These are phyloP conservation scores for Neurospora sp. DNA, from an alignment of 495 filamentous ascomycete genomes.

Conservation along the genomic window DNA sequence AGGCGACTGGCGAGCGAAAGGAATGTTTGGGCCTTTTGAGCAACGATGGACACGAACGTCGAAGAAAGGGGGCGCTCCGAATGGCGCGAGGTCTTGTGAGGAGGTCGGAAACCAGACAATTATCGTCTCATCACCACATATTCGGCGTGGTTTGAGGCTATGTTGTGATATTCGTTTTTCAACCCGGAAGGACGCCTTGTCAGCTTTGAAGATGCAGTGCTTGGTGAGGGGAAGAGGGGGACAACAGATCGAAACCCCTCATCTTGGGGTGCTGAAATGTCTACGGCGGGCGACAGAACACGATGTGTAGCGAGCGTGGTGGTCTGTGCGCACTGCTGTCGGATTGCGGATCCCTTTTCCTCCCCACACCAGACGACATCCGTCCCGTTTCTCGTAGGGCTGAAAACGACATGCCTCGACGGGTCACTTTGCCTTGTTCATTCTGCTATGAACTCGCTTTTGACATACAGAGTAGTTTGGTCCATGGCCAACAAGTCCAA, in stretches of 20 bases:
- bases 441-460: not conserved
- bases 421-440: not conserved
- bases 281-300: not conserved
- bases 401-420: not conserved
- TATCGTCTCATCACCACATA: not conserved
- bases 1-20: not conserved
- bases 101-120: not conserved
- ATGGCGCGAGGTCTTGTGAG: not conserved
- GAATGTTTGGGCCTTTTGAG: not conserved
- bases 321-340: not conserved
- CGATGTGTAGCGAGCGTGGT: not conserved
- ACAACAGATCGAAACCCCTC: not conserved
- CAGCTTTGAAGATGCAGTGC: not conserved
- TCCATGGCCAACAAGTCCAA: not conserved
- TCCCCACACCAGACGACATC: not conserved
- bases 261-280: not conserved
- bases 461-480: not conserved
- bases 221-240: not conserved
- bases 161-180: not conserved
- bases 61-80: not conserved
- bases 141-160: not conserved
- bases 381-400: not conserved
- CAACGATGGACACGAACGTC: not conserved
- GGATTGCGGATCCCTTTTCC: not conserved
- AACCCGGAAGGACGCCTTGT: not conserved